These are phyloP conservation scores for Globisporangium canariense DNA, from an alignment of 352 stramenopile genomes.

Conservation along the genomic window DNA sequence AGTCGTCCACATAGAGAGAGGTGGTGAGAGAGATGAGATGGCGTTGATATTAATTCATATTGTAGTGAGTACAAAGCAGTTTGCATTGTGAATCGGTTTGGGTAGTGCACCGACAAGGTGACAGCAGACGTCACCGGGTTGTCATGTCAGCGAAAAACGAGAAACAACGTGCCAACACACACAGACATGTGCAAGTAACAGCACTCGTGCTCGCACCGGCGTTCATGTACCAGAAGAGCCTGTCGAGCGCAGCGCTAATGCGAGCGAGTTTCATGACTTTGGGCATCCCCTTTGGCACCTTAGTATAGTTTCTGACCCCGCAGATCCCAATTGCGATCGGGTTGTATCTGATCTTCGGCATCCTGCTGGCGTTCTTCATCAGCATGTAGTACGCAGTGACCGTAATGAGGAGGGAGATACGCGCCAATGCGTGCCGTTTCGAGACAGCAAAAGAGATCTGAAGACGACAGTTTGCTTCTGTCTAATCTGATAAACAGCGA, in stretches of 20 bases:
- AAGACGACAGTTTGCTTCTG: not conserved
- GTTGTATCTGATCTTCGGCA: slow-evolving; percentile 12
- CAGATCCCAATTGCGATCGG: not conserved
- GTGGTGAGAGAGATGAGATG: not conserved
- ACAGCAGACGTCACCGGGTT: too few relatives aligned
- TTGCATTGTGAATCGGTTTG: too few relatives aligned
- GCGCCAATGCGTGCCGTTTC: too few relatives aligned
- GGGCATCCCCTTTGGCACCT: slow-evolving; percentile 30
- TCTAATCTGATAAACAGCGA: not conserved
- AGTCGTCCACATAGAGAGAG: not conserved
- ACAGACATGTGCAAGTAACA: too few relatives aligned
- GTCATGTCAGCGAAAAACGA: too few relatives aligned
- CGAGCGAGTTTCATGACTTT: slow-evolving; percentile 17
- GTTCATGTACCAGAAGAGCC: slow-evolving; percentile 61
- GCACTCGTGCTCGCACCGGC: slow-evolving; percentile 43
- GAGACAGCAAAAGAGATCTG: not conserved
- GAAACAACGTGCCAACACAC: too few relatives aligned
- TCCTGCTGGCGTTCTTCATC: slow-evolving; percentile 6
- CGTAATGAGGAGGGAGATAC: too few relatives aligned
- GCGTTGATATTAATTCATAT: not conserved
- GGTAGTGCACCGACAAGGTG: too few relatives aligned
- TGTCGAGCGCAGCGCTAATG: slow-evolving; percentile 34
- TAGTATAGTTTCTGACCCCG: slow-evolving; percentile 15
- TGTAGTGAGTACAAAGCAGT: too few relatives aligned
- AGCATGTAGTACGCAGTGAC: too few relatives aligned